These are phyloP conservation scores for Fagus crenata DNA, from an alignment of 306 rosid species.

Conservation along the genomic window DNA sequence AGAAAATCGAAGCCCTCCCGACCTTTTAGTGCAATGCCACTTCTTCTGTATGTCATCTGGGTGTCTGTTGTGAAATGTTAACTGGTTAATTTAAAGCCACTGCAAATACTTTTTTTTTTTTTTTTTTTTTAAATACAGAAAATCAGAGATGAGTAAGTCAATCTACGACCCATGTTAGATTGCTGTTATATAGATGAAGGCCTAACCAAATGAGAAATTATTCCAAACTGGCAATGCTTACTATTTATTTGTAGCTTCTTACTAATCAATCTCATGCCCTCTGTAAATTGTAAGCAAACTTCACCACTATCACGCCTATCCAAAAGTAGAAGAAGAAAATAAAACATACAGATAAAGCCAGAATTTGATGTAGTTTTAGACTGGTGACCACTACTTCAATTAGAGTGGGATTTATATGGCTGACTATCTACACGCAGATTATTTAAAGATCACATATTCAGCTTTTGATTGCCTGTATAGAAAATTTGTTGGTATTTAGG, in stretches of 20 bases:
- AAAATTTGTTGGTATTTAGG: conserved; percentile 5
- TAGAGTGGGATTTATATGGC: not conserved
- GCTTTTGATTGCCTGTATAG: conserved; percentile 1
- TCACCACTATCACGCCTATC: not conserved
- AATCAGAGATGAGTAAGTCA: not conserved
- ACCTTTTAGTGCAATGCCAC: not conserved
- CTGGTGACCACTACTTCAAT: not conserved
- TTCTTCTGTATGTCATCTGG: not conserved
- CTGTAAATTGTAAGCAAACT: not conserved
- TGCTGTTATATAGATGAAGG: not conserved
- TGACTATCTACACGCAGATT: not conserved
- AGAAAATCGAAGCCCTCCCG: not conserved
- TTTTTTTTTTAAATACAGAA: too few species aligned
- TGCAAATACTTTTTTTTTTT: not conserved
- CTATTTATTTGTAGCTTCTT: not conserved
- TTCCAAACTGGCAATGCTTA: not conserved
- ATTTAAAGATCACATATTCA: not conserved
- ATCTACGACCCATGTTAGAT: not conserved
- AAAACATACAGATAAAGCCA: not conserved
- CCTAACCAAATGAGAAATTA: not conserved
- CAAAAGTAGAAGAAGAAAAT: not conserved
- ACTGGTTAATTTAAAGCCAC: not conserved
- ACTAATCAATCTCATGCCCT: not conserved
- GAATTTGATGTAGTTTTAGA: conserved; percentile 1
- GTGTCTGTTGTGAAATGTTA: not conserved